Evolutionary conservation across 192 early-diverging fungal genomes (phyloP), one percentile per base, ranked within the genome.

Genomic region (Linnemannia elongata): DNA sequence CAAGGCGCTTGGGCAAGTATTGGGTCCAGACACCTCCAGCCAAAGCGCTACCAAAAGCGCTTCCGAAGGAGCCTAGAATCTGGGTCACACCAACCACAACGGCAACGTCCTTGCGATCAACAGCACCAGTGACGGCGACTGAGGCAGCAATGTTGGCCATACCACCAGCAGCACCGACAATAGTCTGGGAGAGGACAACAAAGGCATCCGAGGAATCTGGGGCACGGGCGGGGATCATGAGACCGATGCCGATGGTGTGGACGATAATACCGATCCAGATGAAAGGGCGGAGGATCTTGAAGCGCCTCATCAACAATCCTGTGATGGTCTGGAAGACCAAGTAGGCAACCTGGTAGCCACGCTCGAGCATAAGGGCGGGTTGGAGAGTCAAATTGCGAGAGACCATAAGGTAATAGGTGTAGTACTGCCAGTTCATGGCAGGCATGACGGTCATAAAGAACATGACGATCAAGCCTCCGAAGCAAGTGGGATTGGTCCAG

Each of bases 111-210:
- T 86, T 80, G 39, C 69, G 57, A 9, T 39, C 75, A 49, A 86
- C 84, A 35, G 63, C 75, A 52, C 84, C 84, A 7, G 84, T 86
- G 30, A 86, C 84, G 22, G 70, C 70, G 18, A 86, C 84, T 1
- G 75, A 74, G 38, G 69, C 41, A 30, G 84, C 84, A 81, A 86
- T 86, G 55, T 76, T 73, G 39, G 84, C 79, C 84, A 86, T 86
- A 72, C 84, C 84, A 47, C 84, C 84, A 0, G 84, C 84, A 78
- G 84, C 84, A 57, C 84, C 84, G 71, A 86, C 84, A 78, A 86
- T 70, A 35, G 79, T 86, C 79, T 86, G 84, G 4, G 84, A 77
- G 44, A 86, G 78, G 35, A 86, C 79, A 41, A 86, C 79, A 66
- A 86, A 78, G 42, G 60, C 69, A 69, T 86, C 75, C 1, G 79